These are phyloP conservation scores for Apiospora sp. DNA, from an alignment of 2,329 filamentous ascomycete genomes.

Conservation along the genomic window DNA sequence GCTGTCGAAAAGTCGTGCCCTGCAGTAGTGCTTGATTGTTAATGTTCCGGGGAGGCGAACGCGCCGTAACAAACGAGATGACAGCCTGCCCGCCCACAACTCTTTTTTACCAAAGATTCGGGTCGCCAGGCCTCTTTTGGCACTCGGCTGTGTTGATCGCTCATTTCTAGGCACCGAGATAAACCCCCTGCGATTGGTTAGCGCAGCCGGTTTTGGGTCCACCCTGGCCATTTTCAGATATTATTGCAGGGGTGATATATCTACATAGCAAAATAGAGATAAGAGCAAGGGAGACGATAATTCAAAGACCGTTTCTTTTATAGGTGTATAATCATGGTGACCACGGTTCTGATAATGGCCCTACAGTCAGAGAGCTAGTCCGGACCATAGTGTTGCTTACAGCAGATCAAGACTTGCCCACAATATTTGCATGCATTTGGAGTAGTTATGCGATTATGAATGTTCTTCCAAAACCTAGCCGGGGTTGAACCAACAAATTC, in stretches of 20 bases:
- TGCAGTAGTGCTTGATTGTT: slow-evolving; percentile 6
- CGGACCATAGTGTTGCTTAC: too few species aligned
- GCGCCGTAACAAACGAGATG: neutral
- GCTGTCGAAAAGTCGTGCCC: neutral
- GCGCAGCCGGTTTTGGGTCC: neutral
- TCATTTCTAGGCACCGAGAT: slow-evolving; percentile 10
- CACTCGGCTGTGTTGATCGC: neutral
- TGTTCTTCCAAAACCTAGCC: too few species aligned
- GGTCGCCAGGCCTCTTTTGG: neutral
- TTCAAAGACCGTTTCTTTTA: neutral
- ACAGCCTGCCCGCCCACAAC: neutral
- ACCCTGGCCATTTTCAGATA: neutral
- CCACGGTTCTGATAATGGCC: too few species aligned
- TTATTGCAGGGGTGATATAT: neutral
- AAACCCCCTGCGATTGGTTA: slow-evolving; percentile 3
- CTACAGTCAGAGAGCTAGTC: too few species aligned
- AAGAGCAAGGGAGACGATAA: neutral
- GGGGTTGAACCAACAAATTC: too few species aligned
- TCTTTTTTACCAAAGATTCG: neutral
- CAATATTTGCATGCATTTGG: too few species aligned
- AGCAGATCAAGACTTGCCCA: too few species aligned
- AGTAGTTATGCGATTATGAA: too few species aligned
- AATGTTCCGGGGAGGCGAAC: neutral
- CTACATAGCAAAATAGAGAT: neutral
- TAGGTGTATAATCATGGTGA: too few species aligned